Percentiles rank a stretch among this genome's conserved stretches.
phyloP scores from a whole-genome alignment of 768 basidiomycete genomes.

The Baorangia bicolor region DNA sequence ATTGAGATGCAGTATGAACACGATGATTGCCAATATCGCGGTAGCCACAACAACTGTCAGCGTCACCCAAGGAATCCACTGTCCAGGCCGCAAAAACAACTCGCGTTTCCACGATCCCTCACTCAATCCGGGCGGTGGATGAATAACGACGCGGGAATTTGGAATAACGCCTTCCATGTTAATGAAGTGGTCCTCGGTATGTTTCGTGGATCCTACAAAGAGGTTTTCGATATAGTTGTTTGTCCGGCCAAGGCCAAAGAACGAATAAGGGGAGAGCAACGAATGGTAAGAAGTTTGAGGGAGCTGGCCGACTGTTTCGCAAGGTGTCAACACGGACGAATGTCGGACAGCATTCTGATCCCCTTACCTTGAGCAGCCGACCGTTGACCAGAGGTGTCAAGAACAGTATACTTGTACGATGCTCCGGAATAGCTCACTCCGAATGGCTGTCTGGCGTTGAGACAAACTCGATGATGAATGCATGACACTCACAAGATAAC shows the following conservation, averaged over 20 bases:
- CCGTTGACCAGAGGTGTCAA: constrained; percentile 85
- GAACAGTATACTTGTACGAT: constrained; percentile 94
- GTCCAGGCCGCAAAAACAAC: constrained; percentile 88
- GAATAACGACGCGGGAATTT: constrained; percentile 95
- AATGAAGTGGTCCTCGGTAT: constrained; percentile 70
- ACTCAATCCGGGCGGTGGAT: constrained; percentile 60
- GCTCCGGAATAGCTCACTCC: constrained; percentile 95
- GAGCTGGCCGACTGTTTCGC: constrained; percentile 77
- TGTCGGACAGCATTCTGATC: not conserved
- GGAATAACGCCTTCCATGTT: constrained; percentile 97
- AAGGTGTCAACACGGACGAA: constrained; percentile 1
- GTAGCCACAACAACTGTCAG: constrained; percentile 77
- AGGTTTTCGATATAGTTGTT: constrained; percentile 99
- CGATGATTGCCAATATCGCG: constrained; percentile 71
- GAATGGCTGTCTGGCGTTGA: constrained; percentile 60
- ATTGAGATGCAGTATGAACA: constrained; percentile 82
- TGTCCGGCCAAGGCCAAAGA: constrained; percentile 94
- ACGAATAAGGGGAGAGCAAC: constrained; percentile 88
- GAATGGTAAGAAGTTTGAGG: constrained; percentile 92
- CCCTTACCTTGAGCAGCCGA: constrained; percentile 82
- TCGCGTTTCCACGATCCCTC: constrained; percentile 75
- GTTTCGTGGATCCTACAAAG: constrained; percentile 89
- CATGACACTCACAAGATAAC: constrained; percentile 66
- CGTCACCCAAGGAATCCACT: constrained; percentile 99
- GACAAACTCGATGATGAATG: not conserved